Percentiles rank a stretch among this genome's conserved stretches.
Evolutionary conservation across 108 stramenopile species (phyloP).

Genomic region (Nannochloropsis salina): DNA sequence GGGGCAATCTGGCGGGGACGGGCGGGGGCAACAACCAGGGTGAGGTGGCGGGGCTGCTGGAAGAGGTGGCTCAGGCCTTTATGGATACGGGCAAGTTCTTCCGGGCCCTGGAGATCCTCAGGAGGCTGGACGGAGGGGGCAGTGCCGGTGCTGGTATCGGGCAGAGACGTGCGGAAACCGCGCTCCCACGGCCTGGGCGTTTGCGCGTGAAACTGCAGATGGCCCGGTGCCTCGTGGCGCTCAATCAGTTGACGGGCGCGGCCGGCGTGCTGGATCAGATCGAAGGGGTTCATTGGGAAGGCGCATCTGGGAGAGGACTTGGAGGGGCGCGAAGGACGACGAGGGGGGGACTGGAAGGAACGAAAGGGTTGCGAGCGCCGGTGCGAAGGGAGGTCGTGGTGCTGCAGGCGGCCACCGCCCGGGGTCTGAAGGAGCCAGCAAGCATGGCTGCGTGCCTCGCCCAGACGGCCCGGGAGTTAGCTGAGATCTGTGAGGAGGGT

Average conservation of each 20-base stretch:
- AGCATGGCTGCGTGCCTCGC: background rate
- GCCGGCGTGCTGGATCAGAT: background rate
- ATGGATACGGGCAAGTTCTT: background rate
- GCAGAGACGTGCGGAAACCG: background rate
- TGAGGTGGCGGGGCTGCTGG: background rate
- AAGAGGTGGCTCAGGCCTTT: background rate
- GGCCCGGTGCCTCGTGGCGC: background rate
- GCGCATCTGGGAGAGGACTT: background rate
- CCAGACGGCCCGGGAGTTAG: background rate
- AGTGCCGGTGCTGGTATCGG: background rate
- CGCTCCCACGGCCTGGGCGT: background rate
- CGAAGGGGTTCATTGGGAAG: background rate
- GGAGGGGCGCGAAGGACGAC: background rate
- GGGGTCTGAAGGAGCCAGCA: background rate
- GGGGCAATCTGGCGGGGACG: background rate
- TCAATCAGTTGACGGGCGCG: background rate
- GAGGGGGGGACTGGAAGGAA: background rate
- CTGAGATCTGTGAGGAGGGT: background rate
- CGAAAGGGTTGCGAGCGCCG: background rate
- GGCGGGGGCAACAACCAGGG: background rate
- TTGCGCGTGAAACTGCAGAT: background rate
- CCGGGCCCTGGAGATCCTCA: background rate
- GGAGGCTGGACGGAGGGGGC: background rate
- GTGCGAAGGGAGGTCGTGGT: slow-evolving; percentile 16
- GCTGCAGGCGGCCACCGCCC: background rate